A percentile compares a stretch with the other conserved stretches of the same genome.
phyloP scores from a whole-genome alignment of 2,329 filamentous ascomycete species.

The Colletotrichum coccodes region DNA sequence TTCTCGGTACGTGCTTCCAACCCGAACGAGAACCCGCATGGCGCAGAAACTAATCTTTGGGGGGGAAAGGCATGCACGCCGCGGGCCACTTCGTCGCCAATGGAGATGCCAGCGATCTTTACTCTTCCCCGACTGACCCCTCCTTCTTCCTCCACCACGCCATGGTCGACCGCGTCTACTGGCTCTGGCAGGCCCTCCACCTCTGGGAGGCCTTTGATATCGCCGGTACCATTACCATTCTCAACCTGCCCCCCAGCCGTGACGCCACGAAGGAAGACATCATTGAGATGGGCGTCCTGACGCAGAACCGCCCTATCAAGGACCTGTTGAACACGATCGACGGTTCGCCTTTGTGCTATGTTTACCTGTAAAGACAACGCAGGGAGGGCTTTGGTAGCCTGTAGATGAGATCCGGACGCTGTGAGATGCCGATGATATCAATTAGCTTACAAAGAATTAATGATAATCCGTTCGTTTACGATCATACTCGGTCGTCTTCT shows the following conservation, averaged over 20 bases:
- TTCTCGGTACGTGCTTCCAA: constrained; percentile 35
- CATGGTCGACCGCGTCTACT: constrained; percentile 40
- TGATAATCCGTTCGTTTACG: too few relatives aligned
- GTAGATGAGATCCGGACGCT: not conserved
- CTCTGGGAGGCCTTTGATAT: constrained; percentile 28
- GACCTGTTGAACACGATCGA: constrained; percentile 44
- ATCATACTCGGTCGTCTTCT: too few relatives aligned
- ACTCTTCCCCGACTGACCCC: constrained; percentile 38
- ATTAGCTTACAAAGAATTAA: too few relatives aligned
- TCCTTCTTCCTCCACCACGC: constrained; percentile 39
- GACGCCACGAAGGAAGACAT: constrained; percentile 38
- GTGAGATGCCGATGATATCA: not conserved
- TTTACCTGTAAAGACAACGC: constrained; percentile 36
- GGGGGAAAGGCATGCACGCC: constrained; percentile 18
- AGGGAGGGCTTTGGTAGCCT: not conserved
- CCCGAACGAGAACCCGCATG: constrained; percentile 6
- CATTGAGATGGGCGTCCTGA: constrained; percentile 40
- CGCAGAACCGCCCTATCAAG: constrained; percentile 40
- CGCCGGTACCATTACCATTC: constrained; percentile 36
- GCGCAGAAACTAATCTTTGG: not conserved
- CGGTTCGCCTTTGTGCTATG: constrained; percentile 46
- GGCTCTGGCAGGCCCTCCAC: constrained; percentile 41
- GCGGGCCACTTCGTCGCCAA: constrained; percentile 43
- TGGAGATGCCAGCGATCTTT: constrained; percentile 38
- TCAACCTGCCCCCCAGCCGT: constrained; percentile 36